Conservation (phyloP, 108 stramenopile genomes). For the Pseudonitzschia multiseries region DNA sequence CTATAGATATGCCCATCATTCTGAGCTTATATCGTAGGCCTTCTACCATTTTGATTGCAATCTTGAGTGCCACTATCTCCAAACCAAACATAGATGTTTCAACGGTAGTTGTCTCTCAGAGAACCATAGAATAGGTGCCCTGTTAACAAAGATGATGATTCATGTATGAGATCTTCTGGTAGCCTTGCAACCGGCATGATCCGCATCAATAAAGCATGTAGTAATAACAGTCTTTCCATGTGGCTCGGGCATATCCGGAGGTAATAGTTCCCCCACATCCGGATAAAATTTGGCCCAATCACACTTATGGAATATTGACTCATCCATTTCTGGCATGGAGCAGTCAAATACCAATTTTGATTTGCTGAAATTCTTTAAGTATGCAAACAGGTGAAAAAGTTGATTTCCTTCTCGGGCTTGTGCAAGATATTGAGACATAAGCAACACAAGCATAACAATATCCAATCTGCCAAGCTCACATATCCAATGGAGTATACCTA, state of each 20-base stretch:
- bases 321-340: neutral
- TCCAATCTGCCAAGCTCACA: conserved; percentile 53
- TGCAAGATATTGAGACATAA: conserved; percentile 40
- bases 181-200: conserved; percentile 52
- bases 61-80: conserved; percentile 44
- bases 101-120: conserved; percentile 57
- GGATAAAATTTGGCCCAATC: neutral
- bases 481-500: conserved; percentile 52
- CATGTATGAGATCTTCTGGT: conserved; percentile 59
- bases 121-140: conserved; percentile 50
- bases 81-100: conserved; percentile 56
- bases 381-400: conserved; percentile 35
- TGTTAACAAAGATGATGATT: conserved; percentile 52
- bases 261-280: neutral
- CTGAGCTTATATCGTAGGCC: conserved; percentile 57
- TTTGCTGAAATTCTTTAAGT: conserved; percentile 20
- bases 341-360: conserved; percentile 40
- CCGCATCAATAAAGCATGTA: conserved; percentile 45
- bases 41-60: neutral
- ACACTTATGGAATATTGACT: neutral
- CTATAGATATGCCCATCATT: conserved; percentile 53
- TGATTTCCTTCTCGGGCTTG: conserved; percentile 41
- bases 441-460: conserved; percentile 42
- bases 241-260: neutral
- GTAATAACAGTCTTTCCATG: neutral